Base-by-base conservation (phyloP, 73 alveolate genomes). In the Paraurostyla sp. region DNA sequence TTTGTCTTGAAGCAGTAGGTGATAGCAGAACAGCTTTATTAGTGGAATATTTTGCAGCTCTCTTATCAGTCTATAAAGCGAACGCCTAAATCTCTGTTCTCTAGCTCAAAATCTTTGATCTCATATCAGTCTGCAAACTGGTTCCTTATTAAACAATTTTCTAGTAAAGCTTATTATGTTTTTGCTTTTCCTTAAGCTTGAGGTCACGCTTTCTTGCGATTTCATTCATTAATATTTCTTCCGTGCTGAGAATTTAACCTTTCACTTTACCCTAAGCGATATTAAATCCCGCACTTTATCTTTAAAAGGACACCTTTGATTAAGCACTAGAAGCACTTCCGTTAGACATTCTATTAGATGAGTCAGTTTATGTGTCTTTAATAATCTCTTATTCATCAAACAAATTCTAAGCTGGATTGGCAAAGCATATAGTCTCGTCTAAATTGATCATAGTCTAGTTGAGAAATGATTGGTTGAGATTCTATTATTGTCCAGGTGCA, bases 381-480 rank as follows among this genome's bases (percentile, higher is more conserved):
- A n/a, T n/a, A n/a, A n/a, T n/a, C n/a, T n/a, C n/a, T n/a, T n/a
- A n/a, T n/a, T n/a, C n/a, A n/a, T n/a, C n/a, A n/a, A n/a, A n/a
- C n/a, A n/a, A n/a, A n/a, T n/a, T n/a, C n/a, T n/a, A n/a, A n/a
- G n/a, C n/a, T 65, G 1, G 58, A 65, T 0, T 18, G 16, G 7
- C 58, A 36, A 38, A 13, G 82, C 82, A n/a, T 9, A 65, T 58
- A 16, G 82, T 65, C 23, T 65, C 82, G 41, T 65, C 82, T 30
- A 65, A 13, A 15, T 58, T 30, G 4, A 33, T 40, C 56, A 65
- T 35, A 1, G 82, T 38, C 41, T 65, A 38, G 41, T 65, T 58
- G 9, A 65, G 25, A 1, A 30, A 56, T 11, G 82, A 65, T 65
- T 40, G 35, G 23, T 65, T 58, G 35, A 65, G 23, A 65, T 35